Base-by-base conservation (phyloP, 1,284 basidiomycete genomes). In the Ganoderma resinaceum region DNA sequence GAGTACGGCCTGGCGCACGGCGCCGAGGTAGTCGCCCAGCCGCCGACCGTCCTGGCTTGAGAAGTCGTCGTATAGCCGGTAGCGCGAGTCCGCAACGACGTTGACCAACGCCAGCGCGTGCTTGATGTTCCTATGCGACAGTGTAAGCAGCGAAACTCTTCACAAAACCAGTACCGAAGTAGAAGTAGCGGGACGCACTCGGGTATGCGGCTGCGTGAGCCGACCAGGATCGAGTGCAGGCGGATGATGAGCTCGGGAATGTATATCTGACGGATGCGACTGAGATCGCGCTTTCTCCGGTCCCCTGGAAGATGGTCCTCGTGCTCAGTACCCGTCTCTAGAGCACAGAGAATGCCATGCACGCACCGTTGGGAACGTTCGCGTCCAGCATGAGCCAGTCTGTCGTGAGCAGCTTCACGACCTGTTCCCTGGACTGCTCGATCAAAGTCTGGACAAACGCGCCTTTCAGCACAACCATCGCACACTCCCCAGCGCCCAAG, bases 191-290 rank as follows among this genome's bases (percentile, higher is more conserved):
- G 26, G n/a, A 85, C 92, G 67, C 75, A 96, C 93, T 86, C 83
- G 14, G 92, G 89, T 55, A 96, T 83, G 18, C 87, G 81, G 7
- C 82, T 78, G 23, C 91, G 83, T 7, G 95, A 94, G 43, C 86
- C 82, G 70, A 90, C 87, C 16, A 99, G 83, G 66, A 92, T 82
- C 38, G 86, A 83, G 77, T 99, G 97, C 20, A 99, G 82, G 26
- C 95, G 90, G 69, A 98, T 85, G 72, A 99, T 89, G 46, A 99
- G 86, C 78, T 98, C 96, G 0, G 97, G 97, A 23, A 99, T 85
- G 80, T 94, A 97, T 43, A 97, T 91, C 74, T 95, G 91, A 38
- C 97, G 89, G 67, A 98, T 94, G 29, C 93, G 87, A 2, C 86
- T 81, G 62, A 98, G 87, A 73, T 98, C 95, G 33, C 83, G 83